Evolutionary conservation across 2,329 filamentous ascomycete species (phyloP).

Genomic region (Trichoderma lentiforme): DNA sequence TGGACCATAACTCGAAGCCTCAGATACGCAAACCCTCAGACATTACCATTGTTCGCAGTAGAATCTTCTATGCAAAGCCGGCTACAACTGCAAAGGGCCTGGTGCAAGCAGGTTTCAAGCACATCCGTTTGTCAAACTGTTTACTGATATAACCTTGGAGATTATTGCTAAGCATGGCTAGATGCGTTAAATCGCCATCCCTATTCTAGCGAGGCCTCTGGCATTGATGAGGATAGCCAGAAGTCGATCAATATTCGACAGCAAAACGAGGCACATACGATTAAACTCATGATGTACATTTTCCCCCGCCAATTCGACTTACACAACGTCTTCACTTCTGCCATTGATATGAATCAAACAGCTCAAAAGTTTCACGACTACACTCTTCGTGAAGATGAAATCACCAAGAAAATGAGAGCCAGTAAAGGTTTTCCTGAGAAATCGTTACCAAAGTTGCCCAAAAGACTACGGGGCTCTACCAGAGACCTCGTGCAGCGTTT

Average conservation of each 20-base stretch:
- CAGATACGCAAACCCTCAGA: conserved; percentile 46
- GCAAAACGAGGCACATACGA: conserved; percentile 46
- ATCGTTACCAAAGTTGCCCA: conserved; percentile 48
- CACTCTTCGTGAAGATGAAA: conserved; percentile 79
- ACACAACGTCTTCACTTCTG: conserved; percentile 85
- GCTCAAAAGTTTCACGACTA: conserved; percentile 79
- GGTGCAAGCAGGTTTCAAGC: conserved; percentile 71
- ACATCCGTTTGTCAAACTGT: conserved; percentile 63
- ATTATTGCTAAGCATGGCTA: conserved; percentile 35
- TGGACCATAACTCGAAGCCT: neutral
- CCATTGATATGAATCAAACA: conserved; percentile 61
- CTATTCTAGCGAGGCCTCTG: neutral
- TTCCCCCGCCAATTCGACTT: conserved; percentile 88
- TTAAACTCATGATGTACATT: conserved; percentile 83
- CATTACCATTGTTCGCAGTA: conserved; percentile 73
- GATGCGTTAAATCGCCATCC: conserved; percentile 74
- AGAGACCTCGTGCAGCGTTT: conserved; percentile 62
- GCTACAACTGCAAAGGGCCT: conserved; percentile 64
- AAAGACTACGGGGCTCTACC: conserved; percentile 62
- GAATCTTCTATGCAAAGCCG: conserved; percentile 82
- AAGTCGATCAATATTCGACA: neutral
- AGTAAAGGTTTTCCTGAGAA: conserved; percentile 18
- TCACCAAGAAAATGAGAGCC: conserved; percentile 38
- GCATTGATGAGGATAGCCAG: neutral
- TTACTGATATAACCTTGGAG: neutral